These are phyloP conservation scores for Abelmoschus esculentus DNA, from an alignment of 345 rosid species.

Conservation along the genomic window DNA sequence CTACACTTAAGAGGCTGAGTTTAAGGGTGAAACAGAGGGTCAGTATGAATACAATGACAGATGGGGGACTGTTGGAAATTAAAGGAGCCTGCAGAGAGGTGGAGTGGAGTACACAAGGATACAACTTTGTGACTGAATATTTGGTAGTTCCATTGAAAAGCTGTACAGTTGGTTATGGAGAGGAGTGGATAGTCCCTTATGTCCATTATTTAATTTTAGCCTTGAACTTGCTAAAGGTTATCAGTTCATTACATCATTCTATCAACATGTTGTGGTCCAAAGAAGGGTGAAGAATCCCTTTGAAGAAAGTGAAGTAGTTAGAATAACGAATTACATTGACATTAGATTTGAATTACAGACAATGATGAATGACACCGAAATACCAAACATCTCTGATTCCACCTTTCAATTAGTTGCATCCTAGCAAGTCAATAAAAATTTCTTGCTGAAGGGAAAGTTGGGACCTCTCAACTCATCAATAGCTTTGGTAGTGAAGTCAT, in stretches of 20 bases:
- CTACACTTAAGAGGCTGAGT: no score
- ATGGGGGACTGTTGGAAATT: no score
- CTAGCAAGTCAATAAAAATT: conserved; percentile 94
- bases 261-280: conserved; percentile 85
- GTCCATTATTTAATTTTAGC: conserved; percentile 80
- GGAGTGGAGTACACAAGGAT: no score
- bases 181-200: conserved; percentile 80
- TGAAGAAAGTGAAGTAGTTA: conserved; percentile 67
- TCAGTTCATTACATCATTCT: conserved; percentile 82
- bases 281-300: conserved; percentile 86
- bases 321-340: conserved; percentile 92
- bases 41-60: no score
- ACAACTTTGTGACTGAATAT: no score
- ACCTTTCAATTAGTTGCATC: conserved; percentile 84
- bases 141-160: no score
- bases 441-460: conserved; percentile 79
- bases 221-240: conserved; percentile 76
- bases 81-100: no score
- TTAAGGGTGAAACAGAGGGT: no score
- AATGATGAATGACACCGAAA: conserved; percentile 53
- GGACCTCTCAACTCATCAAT: conserved; percentile 77
- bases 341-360: conserved; percentile 80
- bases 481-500: conserved; percentile 77
- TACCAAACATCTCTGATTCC: conserved; percentile 43
- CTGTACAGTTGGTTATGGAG: conserved; percentile 78